Conservation (phyloP, 768 basidiomycete species). For the Fistulinella prunicolor region DNA sequence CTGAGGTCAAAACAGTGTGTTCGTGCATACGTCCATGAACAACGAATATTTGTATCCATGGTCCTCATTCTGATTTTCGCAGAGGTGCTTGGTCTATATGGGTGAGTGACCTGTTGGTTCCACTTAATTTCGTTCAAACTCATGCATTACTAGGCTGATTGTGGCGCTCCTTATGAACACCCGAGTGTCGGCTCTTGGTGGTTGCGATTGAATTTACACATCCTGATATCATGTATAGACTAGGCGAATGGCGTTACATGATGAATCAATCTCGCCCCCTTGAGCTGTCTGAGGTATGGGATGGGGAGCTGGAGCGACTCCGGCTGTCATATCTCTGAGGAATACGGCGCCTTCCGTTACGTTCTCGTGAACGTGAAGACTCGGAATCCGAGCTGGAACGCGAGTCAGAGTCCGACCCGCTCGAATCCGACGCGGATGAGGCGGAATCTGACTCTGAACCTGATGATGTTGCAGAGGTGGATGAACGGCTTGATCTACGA, state of each 20-base stretch:
- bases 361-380: slow-evolving; percentile 44
- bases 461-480: slow-evolving; percentile 24
- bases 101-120: slow-evolving; percentile 42
- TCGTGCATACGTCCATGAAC: slow-evolving; percentile 87
- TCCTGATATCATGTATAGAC: slow-evolving; percentile 14
- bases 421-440: slow-evolving; percentile 38
- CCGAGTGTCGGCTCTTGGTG: slow-evolving; percentile 46
- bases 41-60: slow-evolving; percentile 91
- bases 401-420: slow-evolving; percentile 41
- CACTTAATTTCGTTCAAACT: not conserved
- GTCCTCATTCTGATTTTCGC: slow-evolving; percentile 93
- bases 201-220: slow-evolving; percentile 18
- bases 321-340: slow-evolving; percentile 25
- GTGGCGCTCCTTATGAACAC: slow-evolving; percentile 94
- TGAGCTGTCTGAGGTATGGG: slow-evolving; percentile 16
- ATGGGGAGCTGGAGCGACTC: slow-evolving; percentile 22
- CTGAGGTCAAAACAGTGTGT: slow-evolving; percentile 59
- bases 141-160: slow-evolving; percentile 54
- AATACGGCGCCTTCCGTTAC: slow-evolving; percentile 39
- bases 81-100: slow-evolving; percentile 88
- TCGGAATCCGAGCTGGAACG: slow-evolving; percentile 43
- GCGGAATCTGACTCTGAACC: slow-evolving; percentile 28
- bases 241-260: slow-evolving; percentile 6
- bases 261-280: slow-evolving; percentile 14
- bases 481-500: slow-evolving; percentile 35